These are phyloP conservation scores for Aspergillus haitiensis DNA, from an alignment of 495 filamentous ascomycete species.

Conservation along the genomic window DNA sequence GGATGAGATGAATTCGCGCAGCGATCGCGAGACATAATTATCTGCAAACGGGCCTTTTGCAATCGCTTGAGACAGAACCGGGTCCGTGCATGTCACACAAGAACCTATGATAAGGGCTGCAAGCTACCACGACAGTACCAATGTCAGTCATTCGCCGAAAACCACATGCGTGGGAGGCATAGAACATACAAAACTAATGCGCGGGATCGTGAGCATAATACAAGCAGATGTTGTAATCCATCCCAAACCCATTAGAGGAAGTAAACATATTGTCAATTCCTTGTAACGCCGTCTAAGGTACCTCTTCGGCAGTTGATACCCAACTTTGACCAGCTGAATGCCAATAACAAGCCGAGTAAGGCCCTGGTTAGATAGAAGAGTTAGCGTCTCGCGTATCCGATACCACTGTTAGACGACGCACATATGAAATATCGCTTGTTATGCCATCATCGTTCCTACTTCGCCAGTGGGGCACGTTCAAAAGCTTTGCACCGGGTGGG, in stretches of 20 bases:
- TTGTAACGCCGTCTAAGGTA: slow-evolving; percentile 31
- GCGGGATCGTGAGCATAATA: slow-evolving; percentile 38
- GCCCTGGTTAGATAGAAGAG: slow-evolving; percentile 25
- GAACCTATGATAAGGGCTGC: slow-evolving; percentile 60
- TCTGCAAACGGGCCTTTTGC: slow-evolving; percentile 64
- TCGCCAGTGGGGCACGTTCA: slow-evolving; percentile 48
- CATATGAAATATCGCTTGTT: slow-evolving; percentile 49
- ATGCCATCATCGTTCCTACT: slow-evolving; percentile 34
- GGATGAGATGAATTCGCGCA: slow-evolving; percentile 63
- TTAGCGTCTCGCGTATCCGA: not conserved
- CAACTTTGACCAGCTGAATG: slow-evolving; percentile 49
- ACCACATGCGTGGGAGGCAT: not conserved
- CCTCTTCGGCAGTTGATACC: slow-evolving; percentile 36
- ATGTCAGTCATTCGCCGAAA: slow-evolving; percentile 1
- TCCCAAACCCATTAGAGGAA: slow-evolving; percentile 40
- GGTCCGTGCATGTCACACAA: slow-evolving; percentile 63
- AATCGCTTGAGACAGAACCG: slow-evolving; percentile 59
- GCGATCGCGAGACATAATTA: slow-evolving; percentile 55
- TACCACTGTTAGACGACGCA: slow-evolving; percentile 14
- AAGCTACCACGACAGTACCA: slow-evolving; percentile 40
- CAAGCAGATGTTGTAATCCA: slow-evolving; percentile 41
- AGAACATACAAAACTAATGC: slow-evolving; percentile 35
- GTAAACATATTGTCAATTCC: slow-evolving; percentile 40
- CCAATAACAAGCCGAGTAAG: slow-evolving; percentile 55
- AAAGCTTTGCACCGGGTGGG: slow-evolving; percentile 48